Base-by-base conservation (phyloP, 2,329 filamentous ascomycete genomes). In the Colletotrichum paranaense region DNA sequence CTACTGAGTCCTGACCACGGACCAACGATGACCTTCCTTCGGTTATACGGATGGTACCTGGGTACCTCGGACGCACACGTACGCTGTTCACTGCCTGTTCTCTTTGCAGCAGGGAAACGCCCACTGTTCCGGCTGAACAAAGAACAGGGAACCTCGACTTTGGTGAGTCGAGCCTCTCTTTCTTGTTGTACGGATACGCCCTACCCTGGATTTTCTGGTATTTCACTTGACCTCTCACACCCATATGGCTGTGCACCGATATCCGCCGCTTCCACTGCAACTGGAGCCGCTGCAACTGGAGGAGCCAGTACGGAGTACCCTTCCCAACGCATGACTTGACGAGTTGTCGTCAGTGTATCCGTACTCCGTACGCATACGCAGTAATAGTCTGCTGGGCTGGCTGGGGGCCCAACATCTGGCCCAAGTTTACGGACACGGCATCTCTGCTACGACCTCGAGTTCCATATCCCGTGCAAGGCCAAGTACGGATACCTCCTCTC, bases 81-180 rank as follows among this genome's bases (percentile, higher is more conserved):
- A 73, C 46, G 38, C 62, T 24, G 46, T 38, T 57, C 57, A 68
- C 35, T 73, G 70, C 70, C 67, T 71, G 59, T 30, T 65, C 67
- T 60, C 56, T 71, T 62, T 42, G 35, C 52, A 70, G 22, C 69
- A 60, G 57, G 71, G 66, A 65, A 73, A 73, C 62, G 53, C 56
- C 67, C 60, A 73, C 67, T 73, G 35, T 73, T 73, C 67, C 70
- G 67, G 60, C 70, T 56, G 35, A 35, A 73, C 71, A 73, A 71
- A 73, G 67, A 53, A n/a, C 60, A 65, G 53, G 62, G 62, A 65
- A 65, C 62, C 62, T 65, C 52, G 42, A 16, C 26, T 32, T 22
- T 65, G 30, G 22, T 56, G 62, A 55, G 49, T 56, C 49, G 28
- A 35, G 46, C 46, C 62, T 65, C 62, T 38, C 22, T 8, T 53